phyloP scores from a whole-genome alignment of 2,329 filamentous ascomycete genomes.

The Thelonectria olida region DNA sequence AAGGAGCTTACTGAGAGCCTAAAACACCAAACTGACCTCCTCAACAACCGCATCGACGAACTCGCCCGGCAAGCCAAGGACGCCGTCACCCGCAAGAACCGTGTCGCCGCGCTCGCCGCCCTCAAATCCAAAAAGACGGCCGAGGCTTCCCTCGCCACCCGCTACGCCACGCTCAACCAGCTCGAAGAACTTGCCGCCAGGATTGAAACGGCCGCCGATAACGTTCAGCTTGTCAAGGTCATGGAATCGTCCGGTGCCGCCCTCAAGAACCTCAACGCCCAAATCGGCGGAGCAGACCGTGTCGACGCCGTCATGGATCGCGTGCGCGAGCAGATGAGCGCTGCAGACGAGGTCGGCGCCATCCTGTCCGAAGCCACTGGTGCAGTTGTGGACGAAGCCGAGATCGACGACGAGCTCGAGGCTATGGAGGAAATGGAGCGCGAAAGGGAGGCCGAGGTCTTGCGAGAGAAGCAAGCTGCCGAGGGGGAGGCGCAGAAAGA shows the following conservation, averaged over 20 bases:
- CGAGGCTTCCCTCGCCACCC: constrained; percentile 76
- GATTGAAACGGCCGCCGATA: constrained; percentile 86
- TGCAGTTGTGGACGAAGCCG: constrained; percentile 74
- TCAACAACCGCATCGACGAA: constrained; percentile 73
- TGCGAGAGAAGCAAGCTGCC: constrained; percentile 54
- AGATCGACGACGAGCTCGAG: constrained; percentile 89
- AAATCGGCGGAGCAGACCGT: constrained; percentile 78
- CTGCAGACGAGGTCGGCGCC: constrained; percentile 82
- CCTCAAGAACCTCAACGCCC: constrained; percentile 76
- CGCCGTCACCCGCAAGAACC: constrained; percentile 78
- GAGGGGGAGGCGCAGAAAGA: constrained; percentile 53
- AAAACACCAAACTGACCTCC: constrained; percentile 73
- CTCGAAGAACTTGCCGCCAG: constrained; percentile 85
- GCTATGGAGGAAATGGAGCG: constrained; percentile 72
- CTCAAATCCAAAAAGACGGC: constrained; percentile 85
- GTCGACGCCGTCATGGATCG: constrained; percentile 81
- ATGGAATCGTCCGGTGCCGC: constrained; percentile 83
- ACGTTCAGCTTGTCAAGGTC: constrained; percentile 82
- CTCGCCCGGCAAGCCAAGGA: constrained; percentile 72
- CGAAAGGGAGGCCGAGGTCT: constrained; percentile 60
- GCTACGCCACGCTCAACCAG: constrained; percentile 78
- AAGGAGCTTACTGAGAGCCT: constrained; percentile 82
- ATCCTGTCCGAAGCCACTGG: constrained; percentile 74
- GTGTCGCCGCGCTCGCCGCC: constrained; percentile 77
- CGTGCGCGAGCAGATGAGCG: constrained; percentile 81